These are phyloP conservation scores for Botrytis hyacinthi DNA, from an alignment of 2,329 filamentous ascomycete genomes.

Conservation along the genomic window DNA sequence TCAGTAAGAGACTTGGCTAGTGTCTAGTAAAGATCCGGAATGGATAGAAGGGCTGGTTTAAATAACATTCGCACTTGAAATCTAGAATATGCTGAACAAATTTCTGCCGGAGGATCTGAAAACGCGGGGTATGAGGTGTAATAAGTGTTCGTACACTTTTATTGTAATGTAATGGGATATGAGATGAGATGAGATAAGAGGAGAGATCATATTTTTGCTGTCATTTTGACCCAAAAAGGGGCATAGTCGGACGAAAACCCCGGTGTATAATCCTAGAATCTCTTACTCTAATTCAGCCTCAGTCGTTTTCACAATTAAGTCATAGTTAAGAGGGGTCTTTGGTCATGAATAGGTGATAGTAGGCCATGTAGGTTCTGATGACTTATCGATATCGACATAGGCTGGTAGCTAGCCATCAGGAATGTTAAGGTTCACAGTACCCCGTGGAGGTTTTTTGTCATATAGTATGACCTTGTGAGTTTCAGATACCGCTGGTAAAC, in stretches of 20 bases:
- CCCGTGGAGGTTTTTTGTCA: no score
- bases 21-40: background rate
- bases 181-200: background rate
- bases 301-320: no score
- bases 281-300: background rate
- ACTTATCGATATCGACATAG: no score
- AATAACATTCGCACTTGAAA: background rate
- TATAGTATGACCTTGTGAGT: no score
- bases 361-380: no score
- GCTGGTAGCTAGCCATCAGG: no score
- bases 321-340: no score
- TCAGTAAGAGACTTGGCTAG: no score
- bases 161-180: background rate
- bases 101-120: no score
- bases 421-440: no score
- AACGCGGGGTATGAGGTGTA: no score
- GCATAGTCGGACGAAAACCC: background rate
- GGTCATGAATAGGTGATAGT: background rate
- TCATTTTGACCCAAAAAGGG: background rate
- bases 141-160: background rate
- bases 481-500: no score
- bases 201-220: background rate
- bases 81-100: fast-evolving
- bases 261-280: background rate
- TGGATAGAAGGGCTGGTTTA: background rate